These are phyloP conservation scores for Parathielavia appendiculata DNA, from an alignment of 495 filamentous ascomycete genomes.

Conservation along the genomic window DNA sequence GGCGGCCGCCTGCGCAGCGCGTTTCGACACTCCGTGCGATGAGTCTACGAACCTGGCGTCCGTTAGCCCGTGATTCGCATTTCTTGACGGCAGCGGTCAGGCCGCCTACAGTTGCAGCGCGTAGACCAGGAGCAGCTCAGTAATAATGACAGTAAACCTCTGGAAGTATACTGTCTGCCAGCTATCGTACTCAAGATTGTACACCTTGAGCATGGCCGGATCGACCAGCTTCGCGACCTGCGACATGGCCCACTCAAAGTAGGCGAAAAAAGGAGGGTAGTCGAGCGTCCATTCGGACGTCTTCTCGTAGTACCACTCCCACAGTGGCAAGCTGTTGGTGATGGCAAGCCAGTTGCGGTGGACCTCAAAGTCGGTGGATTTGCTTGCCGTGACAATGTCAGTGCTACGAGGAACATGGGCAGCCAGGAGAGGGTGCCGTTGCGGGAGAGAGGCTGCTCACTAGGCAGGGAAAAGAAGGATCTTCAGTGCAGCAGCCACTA, in stretches of 20 bases:
- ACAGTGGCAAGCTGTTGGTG: constrained; percentile 77
- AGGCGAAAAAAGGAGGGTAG: constrained; percentile 96
- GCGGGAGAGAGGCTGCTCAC: constrained; percentile 51
- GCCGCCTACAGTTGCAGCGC: constrained; percentile 66
- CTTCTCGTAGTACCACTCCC: constrained; percentile 94
- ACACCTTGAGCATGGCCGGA: constrained; percentile 74
- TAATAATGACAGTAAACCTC: constrained; percentile 76
- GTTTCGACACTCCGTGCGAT: constrained; percentile 56
- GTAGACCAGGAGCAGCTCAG: constrained; percentile 76
- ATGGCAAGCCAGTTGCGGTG: constrained; percentile 98
- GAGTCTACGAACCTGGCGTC: constrained; percentile 61
- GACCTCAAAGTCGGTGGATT: constrained; percentile 98
- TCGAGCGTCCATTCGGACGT: constrained; percentile 99
- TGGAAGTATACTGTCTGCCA: constrained; percentile 95
- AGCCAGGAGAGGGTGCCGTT: not conserved
- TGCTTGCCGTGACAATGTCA: constrained; percentile 50
- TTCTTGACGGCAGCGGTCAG: constrained; percentile 1
- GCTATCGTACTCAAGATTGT: constrained; percentile 76
- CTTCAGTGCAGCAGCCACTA: constrained; percentile 86
- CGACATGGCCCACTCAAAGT: constrained; percentile 90
- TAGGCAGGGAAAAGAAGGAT: constrained; percentile 93
- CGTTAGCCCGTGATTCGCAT: constrained; percentile 17
- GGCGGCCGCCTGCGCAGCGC: constrained; percentile 80
- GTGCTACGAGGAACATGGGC: not conserved
- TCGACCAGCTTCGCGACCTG: constrained; percentile 72